Base-by-base conservation (phyloP, 2,329 filamentous ascomycete species). In the Drechslera avenae region DNA sequence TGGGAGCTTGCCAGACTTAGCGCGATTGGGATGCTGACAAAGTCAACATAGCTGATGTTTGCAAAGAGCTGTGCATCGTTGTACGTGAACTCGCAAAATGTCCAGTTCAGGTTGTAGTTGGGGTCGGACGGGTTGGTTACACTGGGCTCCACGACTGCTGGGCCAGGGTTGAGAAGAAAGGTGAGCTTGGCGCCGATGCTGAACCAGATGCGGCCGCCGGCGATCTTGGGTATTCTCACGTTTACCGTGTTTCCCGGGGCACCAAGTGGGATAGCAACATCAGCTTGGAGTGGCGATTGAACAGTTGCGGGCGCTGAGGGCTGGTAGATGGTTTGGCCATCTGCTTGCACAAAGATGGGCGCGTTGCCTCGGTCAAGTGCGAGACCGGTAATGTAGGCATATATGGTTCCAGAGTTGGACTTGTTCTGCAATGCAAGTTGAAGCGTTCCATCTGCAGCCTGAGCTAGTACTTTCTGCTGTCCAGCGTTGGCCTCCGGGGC, bases 121-220 rank as follows among this genome's bases (percentile, higher is more conserved):
- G 75, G 76, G 50, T 81, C 78, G 61, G 79, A 70, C 0, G 78
- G 69, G 69, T 91, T 91, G 26, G 83, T 87, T 19, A 87, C 84
- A 8, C 85, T 86, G 0, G 89, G 89, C 73, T 91, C 88, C 35
- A 91, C 88, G 12, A 92, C 78, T 1, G 83, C 86, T 5, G 89
- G 86, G 13, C 84, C 85, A 1, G 84, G 86, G 71, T 92, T 92
- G 44, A 91, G 71, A 10, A 83, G 76, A 72, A 92, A 92, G 1
- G 79, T 84, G 40, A 91, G 78, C 30, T 80, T 81, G 36, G 74
- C 74, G 59, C 82, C 82, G 52, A 83, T 77, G 48, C 80, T 84
- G 71, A 90, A 88, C 85, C 87, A 92, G 68, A 91, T 83, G 45
- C 89, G 82, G 1, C 83, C 88, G 17, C 87, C 88, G 3, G 83